Evolutionary conservation across 1,284 basidiomycete genomes (phyloP), one percentile per base, ranked within the genome.

Genomic region (Apiotrichum laibachii): DNA sequence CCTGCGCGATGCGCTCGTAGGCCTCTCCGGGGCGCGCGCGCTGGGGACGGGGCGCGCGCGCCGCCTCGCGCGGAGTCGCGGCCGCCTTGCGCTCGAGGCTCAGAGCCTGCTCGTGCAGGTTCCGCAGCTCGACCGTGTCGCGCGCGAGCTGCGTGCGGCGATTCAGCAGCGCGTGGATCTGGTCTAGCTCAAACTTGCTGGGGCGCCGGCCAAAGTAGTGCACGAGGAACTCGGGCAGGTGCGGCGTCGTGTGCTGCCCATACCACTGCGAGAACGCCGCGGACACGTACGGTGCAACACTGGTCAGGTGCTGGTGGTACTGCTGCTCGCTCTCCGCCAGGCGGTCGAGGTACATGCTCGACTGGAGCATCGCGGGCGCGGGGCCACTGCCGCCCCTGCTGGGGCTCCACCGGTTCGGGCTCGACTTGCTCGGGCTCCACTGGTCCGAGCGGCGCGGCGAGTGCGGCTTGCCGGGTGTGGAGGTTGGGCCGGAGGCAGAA

Each of bases 1-100:
- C 96, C 72, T 98, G 94, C 53, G 85, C 88, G 40, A 99, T 82
- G 56, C 94, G 90, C 54, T 86, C 85, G 77, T 99, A 99, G 15
- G 94, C 71, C 61, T 83, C 82, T 9, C 65, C 67, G 5, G 57
- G 39, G 15, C 34, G 34, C 16, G 40, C 34, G 15, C 50, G 54
- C 9, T 21, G 22, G n/a, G n/a, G 42, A 10, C 42, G 40, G 26
- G 9, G 40, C 21, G 16, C 31, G n/a, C 12, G 34, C 16, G 16
- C 39, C 39, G 18, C 31, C 37, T 21, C 31, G 9, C 35, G 44
- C 19, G 18, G n/a, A 16, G 35, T 12, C 35, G 39, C 49, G 1
- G 19, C 19, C 35, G n/a, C 34, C 21, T 19, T 26, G 10, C 21
- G n/a, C 31, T 55, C 60, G 2, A 19, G n/a, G 19, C 34, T 53